Evolutionary conservation across 2,329 filamentous ascomycete genomes (phyloP).

Genomic region (Huntiella bhutanensis): DNA sequence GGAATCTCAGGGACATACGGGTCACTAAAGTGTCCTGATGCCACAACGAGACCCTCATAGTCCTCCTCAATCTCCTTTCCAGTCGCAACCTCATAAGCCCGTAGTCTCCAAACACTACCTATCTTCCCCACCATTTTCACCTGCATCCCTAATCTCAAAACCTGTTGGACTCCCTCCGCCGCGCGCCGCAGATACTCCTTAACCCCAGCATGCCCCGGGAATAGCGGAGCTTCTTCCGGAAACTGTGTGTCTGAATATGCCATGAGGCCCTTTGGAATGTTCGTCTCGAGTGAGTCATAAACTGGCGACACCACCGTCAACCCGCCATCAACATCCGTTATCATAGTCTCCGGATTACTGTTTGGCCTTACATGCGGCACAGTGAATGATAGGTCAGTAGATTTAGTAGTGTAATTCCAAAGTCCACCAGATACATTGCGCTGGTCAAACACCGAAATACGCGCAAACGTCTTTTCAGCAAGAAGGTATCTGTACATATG

Average conservation of each 20-base stretch:
- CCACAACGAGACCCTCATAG: slow-evolving; percentile 43
- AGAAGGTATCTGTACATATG: slow-evolving; percentile 27
- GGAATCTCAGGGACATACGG: slow-evolving; percentile 33
- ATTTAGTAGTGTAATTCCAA: slow-evolving; percentile 22
- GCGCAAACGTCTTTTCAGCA: slow-evolving; percentile 36
- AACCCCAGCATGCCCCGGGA: slow-evolving; percentile 4
- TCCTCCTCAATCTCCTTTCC: slow-evolving; percentile 22
- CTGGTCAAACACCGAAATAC: slow-evolving; percentile 42
- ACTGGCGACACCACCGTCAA: slow-evolving; percentile 1
- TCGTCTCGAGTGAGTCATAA: slow-evolving; percentile 6
- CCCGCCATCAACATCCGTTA: background rate
- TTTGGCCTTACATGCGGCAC: background rate
- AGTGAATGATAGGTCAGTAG: background rate
- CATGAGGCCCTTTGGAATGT: slow-evolving; percentile 6
- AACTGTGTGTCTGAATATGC: slow-evolving; percentile 1
- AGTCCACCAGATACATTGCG: slow-evolving; percentile 39
- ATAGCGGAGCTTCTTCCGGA: background rate
- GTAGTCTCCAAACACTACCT: slow-evolving; percentile 2
- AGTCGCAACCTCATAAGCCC: background rate
- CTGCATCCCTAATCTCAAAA: slow-evolving; percentile 3
- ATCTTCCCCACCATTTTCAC: slow-evolving; percentile 17
- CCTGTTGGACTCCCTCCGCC: background rate
- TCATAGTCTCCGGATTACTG: background rate
- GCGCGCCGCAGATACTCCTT: slow-evolving; percentile 1
- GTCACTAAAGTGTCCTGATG: slow-evolving; percentile 40